Evolutionary conservation across 2,329 filamentous ascomycete species (phyloP).

Genomic region (Fusarium brachygibbosum): DNA sequence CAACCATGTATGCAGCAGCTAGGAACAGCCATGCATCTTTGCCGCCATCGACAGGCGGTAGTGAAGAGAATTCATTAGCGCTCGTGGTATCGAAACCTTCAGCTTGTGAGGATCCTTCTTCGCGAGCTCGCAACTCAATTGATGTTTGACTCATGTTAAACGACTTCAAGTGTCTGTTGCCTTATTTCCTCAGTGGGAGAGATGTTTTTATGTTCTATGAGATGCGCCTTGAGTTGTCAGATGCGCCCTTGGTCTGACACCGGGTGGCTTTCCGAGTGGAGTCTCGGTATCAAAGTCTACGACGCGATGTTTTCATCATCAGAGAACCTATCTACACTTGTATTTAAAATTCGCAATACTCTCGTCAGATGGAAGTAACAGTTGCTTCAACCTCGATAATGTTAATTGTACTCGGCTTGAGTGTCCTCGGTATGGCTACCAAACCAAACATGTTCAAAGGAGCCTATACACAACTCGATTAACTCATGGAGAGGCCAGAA

Average conservation of each 20-base stretch:
- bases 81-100: not conserved
- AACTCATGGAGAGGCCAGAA: too few relatives aligned
- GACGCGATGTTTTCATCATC: too few relatives aligned
- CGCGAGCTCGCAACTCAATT: slow-evolving; percentile 2
- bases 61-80: slow-evolving; percentile 3
- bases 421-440: too few relatives aligned
- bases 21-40: slow-evolving; percentile 55
- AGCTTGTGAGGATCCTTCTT: not conserved
- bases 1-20: slow-evolving; percentile 51
- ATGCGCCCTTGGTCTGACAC: slow-evolving; percentile 7
- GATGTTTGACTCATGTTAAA: slow-evolving; percentile 9
- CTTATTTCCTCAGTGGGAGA: fast-evolving
- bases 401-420: too few relatives aligned
- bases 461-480: too few relatives aligned
- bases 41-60: slow-evolving; percentile 52
- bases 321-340: too few relatives aligned
- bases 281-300: not conserved
- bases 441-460: too few relatives aligned
- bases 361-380: too few relatives aligned
- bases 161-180: fast-evolving
- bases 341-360: too few relatives aligned
- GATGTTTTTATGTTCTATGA: not conserved
- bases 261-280: not conserved
- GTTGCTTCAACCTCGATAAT: too few relatives aligned
- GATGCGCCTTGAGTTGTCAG: not conserved